Conservation (phyloP, 1,284 basidiomycete genomes). For the Cutaneotrichosporon mucoides region DNA sequence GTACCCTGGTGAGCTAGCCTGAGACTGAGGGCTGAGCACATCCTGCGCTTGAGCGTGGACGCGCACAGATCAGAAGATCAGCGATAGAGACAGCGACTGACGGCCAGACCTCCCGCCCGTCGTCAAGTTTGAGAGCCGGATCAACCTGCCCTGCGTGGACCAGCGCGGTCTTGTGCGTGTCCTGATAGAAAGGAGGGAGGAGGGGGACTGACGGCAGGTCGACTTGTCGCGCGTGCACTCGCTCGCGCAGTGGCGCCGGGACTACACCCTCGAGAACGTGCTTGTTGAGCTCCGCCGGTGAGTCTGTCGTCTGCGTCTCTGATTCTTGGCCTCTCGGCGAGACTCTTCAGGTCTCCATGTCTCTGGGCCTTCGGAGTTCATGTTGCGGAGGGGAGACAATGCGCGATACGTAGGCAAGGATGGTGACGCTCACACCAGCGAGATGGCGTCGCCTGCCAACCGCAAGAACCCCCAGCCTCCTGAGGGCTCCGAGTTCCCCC, state of each 20-base stretch:
- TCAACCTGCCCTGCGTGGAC: constrained; percentile 93
- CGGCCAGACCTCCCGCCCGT: constrained; percentile 42
- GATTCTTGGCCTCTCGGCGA: too few relatives aligned
- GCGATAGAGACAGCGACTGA: neutral
- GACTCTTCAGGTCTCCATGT: too few relatives aligned
- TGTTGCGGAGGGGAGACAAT: too few relatives aligned
- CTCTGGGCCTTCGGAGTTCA: too few relatives aligned
- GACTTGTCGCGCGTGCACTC: constrained; percentile 66
- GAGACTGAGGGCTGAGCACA: too few relatives aligned
- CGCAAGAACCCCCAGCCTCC: constrained; percentile 91
- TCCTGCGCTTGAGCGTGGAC: too few relatives aligned
- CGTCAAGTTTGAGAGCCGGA: constrained; percentile 71
- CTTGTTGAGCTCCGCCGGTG: constrained; percentile 87
- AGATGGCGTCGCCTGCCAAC: constrained; percentile 89
- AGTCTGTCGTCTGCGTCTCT: neutral
- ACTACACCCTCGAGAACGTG: constrained; percentile 75
- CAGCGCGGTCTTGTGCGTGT: constrained; percentile 59
- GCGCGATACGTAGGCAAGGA: too few relatives aligned
- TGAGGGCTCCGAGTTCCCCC: constrained; percentile 63
- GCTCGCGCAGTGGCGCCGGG: constrained; percentile 68
- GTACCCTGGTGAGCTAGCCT: constrained; percentile 67
- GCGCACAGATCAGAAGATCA: too few relatives aligned
- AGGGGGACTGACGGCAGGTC: constrained; percentile 52
- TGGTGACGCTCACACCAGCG: constrained; percentile 57
- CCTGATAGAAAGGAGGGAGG: too few relatives aligned